These are phyloP conservation scores for Thalassiosira hispida DNA, from an alignment of 352 stramenopile genomes.

Conservation along the genomic window DNA sequence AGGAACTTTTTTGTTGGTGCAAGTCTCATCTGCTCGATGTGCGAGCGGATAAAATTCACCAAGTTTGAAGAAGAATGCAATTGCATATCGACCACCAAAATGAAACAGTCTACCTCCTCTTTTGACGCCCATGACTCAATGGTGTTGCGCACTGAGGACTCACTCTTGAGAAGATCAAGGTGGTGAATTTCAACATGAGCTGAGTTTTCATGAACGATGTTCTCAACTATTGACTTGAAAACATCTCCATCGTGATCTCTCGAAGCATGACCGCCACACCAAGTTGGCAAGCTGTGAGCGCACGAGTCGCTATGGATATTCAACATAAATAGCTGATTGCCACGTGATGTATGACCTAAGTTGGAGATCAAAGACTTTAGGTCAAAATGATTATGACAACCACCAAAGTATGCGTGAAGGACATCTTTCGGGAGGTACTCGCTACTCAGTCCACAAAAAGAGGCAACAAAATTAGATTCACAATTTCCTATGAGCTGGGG, in stretches of 20 bases:
- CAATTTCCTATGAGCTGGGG: too few relatives aligned
- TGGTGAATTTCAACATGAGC: conserved; percentile 42
- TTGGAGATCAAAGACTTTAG: conserved; percentile 36
- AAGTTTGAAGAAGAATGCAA: conserved; percentile 31
- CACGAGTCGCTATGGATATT: conserved; percentile 38
- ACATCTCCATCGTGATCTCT: not conserved
- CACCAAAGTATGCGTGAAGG: conserved; percentile 23
- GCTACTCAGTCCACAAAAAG: not conserved
- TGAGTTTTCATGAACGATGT: conserved; percentile 41
- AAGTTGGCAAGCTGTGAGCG: conserved; percentile 38
- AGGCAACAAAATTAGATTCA: not conserved
- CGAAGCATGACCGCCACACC: conserved; percentile 11
- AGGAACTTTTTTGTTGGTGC: conserved; percentile 45
- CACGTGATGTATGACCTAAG: not conserved
- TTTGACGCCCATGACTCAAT: conserved; percentile 42
- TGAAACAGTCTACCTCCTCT: conserved; percentile 15
- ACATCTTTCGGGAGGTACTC: conserved; percentile 34
- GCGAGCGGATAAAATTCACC: conserved; percentile 59
- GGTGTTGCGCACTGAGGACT: conserved; percentile 25
- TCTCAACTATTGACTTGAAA: conserved; percentile 24
- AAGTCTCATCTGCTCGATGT: conserved; percentile 45
- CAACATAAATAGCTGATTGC: conserved; percentile 34
- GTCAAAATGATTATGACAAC: conserved; percentile 52
- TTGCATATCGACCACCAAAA: conserved; percentile 62
- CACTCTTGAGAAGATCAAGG: conserved; percentile 52